Base-by-base conservation (phyloP, 495 filamentous ascomycete species). In the Tetracladium marchalianum region DNA sequence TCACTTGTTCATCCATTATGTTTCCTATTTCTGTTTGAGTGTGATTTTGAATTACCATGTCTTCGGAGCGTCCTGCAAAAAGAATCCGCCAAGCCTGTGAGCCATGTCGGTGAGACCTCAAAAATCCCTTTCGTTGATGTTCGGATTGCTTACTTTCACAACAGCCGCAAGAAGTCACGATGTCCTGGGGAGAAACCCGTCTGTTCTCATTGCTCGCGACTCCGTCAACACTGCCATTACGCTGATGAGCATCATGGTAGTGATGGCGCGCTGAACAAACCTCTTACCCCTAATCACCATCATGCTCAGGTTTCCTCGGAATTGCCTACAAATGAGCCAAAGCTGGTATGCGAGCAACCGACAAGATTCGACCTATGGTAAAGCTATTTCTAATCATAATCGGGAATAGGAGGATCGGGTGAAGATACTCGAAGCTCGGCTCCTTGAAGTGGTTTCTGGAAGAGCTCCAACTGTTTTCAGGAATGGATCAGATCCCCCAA, bases 141-240 rank as follows among this genome's bases (percentile, higher is more conserved):
- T 27, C 15, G 52, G 17, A 10, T 31, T 37, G 16, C 47, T 62
- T 11, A 58, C 41, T 16, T 12, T 31, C 8, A 22, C 39, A 10
- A 12, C 32, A 72, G 69, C 41, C 64, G 69, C 24, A 73, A 73
- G 45, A 73, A 73, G 46, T 65, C 68, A 15, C 67, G 65, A 61
- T 73, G 69, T 32, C 65, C 67, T 4, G 69, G 69, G 17, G 69
- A 71, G 49, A 69, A 70, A 33, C 69, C 69, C 4, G 47, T 64
- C 19, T 73, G 69, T 45, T 71, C 69, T 2, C 53, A 69, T 24
- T 73, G 69, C 53, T 54, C 65, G 13, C 59, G 69, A 40, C 51
- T 73, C 32, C 55, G 57, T 4, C 69, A 73, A 45, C 50, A 47
- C 44, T 73, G 69, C 41, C 35, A 55, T 5, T 73, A 71, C 46